These are phyloP conservation scores for Hansenula lynferdii DNA, from an alignment of 1,139 yeast species.

Conservation along the genomic window DNA sequence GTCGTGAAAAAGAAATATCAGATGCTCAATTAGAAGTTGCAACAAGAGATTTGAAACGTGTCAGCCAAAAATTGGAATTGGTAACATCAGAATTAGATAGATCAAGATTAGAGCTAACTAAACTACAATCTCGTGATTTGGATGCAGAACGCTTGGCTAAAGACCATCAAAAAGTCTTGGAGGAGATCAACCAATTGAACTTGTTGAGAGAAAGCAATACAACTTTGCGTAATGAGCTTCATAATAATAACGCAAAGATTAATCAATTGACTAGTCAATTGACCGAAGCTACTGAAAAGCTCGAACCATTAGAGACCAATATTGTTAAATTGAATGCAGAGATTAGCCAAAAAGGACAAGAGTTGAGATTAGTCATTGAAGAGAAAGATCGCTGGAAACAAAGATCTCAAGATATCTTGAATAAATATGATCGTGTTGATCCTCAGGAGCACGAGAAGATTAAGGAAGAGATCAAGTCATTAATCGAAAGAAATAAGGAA, in stretches of 20 bases:
- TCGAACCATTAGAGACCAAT: conserved; percentile 29
- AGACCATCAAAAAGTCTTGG: conserved; percentile 50
- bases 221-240: conserved; percentile 55
- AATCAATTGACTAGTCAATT: conserved; percentile 29
- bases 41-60: conserved; percentile 24
- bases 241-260: conserved; percentile 18
- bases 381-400: conserved; percentile 50
- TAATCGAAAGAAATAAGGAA: conserved; percentile 15
- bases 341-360: conserved; percentile 36
- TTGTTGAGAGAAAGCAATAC: conserved; percentile 71
- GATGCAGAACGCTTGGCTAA: conserved; percentile 36
- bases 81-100: conserved; percentile 39
- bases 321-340: conserved; percentile 33
- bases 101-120: conserved; percentile 39
- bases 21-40: conserved; percentile 51
- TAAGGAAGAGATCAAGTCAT: conserved; percentile 26
- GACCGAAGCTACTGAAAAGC: conserved; percentile 28
- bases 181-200: conserved; percentile 64
- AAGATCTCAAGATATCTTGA: conserved; percentile 42
- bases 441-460: conserved; percentile 38
- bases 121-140: conserved; percentile 31
- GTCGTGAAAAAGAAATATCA: conserved; percentile 73
- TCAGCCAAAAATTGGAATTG: conserved; percentile 34
- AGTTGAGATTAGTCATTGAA: conserved; percentile 31
- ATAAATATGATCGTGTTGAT: conserved; percentile 42